Evolutionary conservation across 805 yeast genomes (phyloP).

Genomic region (Nakazawaea populi): DNA sequence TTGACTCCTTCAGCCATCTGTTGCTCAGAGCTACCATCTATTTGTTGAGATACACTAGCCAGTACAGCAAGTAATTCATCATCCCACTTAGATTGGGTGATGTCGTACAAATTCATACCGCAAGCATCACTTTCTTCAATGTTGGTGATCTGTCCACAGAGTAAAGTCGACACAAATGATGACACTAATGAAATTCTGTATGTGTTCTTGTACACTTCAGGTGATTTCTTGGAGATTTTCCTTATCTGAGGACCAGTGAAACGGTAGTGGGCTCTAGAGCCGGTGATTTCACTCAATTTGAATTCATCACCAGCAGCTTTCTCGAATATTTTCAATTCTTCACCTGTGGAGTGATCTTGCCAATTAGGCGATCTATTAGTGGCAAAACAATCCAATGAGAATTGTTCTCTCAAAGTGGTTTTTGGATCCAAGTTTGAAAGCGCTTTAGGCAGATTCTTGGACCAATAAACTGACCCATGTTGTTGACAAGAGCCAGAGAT

Average conservation of each 20-base stretch:
- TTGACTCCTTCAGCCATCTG: constrained; percentile 24
- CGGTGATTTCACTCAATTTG: constrained; percentile 61
- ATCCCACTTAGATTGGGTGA: constrained; percentile 49
- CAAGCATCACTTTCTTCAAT: constrained; percentile 86
- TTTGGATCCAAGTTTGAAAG: constrained; percentile 31
- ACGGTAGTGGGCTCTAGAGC: constrained; percentile 83
- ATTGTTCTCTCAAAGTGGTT: constrained; percentile 36
- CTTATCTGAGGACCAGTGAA: constrained; percentile 92
- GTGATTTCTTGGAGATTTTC: constrained; percentile 54
- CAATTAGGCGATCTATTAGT: constrained; percentile 76
- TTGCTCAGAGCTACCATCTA: constrained; percentile 29
- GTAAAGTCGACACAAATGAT: constrained; percentile 66
- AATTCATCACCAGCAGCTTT: constrained; percentile 52
- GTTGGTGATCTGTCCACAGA: constrained; percentile 56
- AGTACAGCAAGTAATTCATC: constrained; percentile 49
- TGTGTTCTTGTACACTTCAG: constrained; percentile 50
- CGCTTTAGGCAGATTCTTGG: constrained; percentile 35
- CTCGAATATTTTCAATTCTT: constrained; percentile 61
- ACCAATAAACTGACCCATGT: constrained; percentile 87
- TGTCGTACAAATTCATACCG: constrained; percentile 87
- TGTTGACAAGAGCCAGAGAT: constrained; percentile 88
- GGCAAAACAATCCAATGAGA: constrained; percentile 50
- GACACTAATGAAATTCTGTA: constrained; percentile 68
- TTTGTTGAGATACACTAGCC: constrained; percentile 40
- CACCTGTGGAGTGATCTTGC: constrained; percentile 89